phyloP scores from a whole-genome alignment of 345 rosid genomes.

The Linum tenue region DNA sequence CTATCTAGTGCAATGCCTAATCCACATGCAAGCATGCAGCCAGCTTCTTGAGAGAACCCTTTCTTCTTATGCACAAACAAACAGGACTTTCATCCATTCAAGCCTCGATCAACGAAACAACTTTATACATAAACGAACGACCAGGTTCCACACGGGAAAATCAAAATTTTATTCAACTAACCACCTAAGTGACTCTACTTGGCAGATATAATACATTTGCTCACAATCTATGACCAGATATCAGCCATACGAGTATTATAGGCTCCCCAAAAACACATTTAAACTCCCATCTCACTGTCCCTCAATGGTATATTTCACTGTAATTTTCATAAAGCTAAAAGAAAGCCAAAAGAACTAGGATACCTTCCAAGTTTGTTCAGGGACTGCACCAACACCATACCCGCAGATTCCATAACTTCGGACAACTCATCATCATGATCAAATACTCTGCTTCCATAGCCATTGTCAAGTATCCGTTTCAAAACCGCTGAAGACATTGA shows the following conservation, averaged over 20 bases:
- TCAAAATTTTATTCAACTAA: not conserved
- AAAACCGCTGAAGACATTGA: constrained; percentile 48
- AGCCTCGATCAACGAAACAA: not conserved
- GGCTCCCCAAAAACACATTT: not conserved
- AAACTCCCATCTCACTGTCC: too few relatives aligned
- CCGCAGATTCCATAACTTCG: constrained; percentile 58
- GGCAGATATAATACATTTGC: not conserved
- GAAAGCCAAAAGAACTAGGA: not conserved
- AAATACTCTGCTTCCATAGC: constrained; percentile 9
- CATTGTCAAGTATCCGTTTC: constrained; percentile 16
- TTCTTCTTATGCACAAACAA: not conserved
- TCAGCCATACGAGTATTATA: too few relatives aligned
- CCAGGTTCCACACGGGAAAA: too few relatives aligned
- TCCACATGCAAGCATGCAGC: not conserved
- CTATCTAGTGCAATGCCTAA: not conserved
- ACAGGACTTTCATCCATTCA: not conserved
- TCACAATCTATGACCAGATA: too few relatives aligned
- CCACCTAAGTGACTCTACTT: not conserved
- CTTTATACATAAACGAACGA: not conserved
- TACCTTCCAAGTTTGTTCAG: constrained; percentile 57
- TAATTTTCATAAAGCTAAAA: constrained; percentile 9
- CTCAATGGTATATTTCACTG: too few relatives aligned
- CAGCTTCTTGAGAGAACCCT: not conserved
- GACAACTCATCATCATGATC: constrained; percentile 22
- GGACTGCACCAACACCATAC: constrained; percentile 80